Evolutionary conservation across 2,329 filamentous ascomycete species (phyloP), one percentile per base, ranked within the genome.

Genomic region (Leptosphaerulina australis): DNA sequence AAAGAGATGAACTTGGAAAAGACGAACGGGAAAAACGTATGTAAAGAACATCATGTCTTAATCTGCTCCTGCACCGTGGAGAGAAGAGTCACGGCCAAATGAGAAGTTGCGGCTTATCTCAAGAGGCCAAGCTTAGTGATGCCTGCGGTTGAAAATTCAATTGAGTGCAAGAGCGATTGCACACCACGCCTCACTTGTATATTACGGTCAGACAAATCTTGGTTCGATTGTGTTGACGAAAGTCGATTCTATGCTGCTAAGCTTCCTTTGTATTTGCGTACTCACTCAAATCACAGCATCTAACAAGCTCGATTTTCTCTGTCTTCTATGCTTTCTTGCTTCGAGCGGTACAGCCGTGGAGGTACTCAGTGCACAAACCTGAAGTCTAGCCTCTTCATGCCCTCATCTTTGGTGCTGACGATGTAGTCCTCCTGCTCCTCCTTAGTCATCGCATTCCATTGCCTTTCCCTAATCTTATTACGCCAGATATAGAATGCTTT

Each of bases 401-500:
- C 67, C 21, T 61, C 58, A 25, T 70, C 64, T 15, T 62, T 69
- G 0, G 64, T 65, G 20, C 44, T 67, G 2, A 59, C 26, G n/a
- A 66, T 31, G 36, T 70, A 70, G 20, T 70, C 56, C 2, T 61
- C 47, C 21, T 64, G 61, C 41, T 69, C 60, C 21, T 66, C 62
- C 37, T 60, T 62, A 2, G 63, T 67, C 62, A 70, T 56, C 8
- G 59, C 56, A 37, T 62, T 64, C 66, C 66, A 70, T 39, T 59
- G 40, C 47, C 28, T 49, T 14, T 70, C 66, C 12, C 62, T 56
- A 1, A 58, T 44, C 33, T 63, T 77, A 40, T 78, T 79, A 2
- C 71, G 66, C 70, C 66, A 71, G 10, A 75, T 62, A 40, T 79
- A 76, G 41, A 70, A 76, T 0, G 63, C 53, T 55, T 78, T 78